phyloP scores from a whole-genome alignment of 176 grass and related monocot genomes.

The Aegilops tauschii region DNA sequence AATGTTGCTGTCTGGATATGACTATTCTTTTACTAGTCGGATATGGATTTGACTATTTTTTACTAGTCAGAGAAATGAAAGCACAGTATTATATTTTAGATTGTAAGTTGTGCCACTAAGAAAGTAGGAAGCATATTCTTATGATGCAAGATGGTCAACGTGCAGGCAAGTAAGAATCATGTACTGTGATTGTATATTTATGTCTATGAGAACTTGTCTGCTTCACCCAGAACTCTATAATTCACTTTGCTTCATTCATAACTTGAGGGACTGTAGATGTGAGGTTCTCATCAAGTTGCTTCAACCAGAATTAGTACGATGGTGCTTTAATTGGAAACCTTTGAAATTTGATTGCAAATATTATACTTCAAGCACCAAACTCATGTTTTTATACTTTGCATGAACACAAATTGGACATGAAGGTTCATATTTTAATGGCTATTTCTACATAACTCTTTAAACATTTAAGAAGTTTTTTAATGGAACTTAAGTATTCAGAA shows the following conservation, averaged over 20 bases:
- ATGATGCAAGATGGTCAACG: background rate
- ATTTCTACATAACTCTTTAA: background rate
- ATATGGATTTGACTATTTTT: background rate
- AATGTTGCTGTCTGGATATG: background rate
- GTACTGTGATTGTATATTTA: background rate
- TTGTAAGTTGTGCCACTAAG: background rate
- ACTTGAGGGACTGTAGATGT: background rate
- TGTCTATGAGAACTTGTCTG: background rate
- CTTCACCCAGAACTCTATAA: conserved; percentile 1
- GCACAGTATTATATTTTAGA: background rate
- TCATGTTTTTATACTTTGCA: background rate
- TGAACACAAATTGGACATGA: background rate
- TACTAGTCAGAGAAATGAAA: background rate
- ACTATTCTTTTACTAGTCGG: background rate
- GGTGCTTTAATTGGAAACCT: background rate
- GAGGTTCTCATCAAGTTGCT: background rate
- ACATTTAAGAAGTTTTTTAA: background rate
- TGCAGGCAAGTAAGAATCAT: background rate
- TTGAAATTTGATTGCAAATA: background rate
- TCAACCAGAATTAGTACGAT: background rate
- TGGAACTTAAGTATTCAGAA: background rate
- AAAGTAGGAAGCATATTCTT: background rate
- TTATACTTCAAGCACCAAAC: conserved; percentile 1
- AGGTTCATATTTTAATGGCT: background rate
- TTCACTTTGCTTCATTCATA: background rate